These are phyloP conservation scores for Lasiodiplodia citricola DNA, from an alignment of 2,329 filamentous ascomycete species.

Conservation along the genomic window DNA sequence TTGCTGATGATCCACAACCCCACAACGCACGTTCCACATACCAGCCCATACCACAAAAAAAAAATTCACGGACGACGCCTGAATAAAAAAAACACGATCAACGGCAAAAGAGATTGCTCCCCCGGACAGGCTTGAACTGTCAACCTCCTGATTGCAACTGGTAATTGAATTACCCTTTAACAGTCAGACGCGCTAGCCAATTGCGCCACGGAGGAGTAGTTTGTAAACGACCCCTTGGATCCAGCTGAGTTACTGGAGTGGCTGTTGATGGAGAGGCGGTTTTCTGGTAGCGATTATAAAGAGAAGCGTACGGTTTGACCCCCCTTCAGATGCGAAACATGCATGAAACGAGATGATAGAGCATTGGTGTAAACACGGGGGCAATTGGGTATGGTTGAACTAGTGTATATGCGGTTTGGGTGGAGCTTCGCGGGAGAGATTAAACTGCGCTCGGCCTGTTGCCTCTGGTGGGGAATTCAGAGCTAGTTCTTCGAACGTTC, in stretches of 20 bases:
- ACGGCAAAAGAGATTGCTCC: constrained; percentile 6
- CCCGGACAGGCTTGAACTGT: constrained; percentile 26
- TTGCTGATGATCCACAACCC: not conserved
- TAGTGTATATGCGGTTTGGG: too few species aligned
- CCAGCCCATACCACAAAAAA: not conserved
- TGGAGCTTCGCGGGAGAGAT: too few species aligned
- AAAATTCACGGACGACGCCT: not conserved
- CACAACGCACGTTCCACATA: not conserved
- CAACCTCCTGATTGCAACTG: constrained; percentile 17
- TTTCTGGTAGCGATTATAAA: not conserved
- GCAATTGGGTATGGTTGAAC: too few species aligned
- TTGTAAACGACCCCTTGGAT: not conserved
- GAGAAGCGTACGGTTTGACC: not conserved
- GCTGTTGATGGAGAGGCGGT: not conserved
- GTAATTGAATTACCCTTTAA: constrained; percentile 41
- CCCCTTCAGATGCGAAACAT: too few species aligned
- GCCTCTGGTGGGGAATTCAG: too few species aligned
- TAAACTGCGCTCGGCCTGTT: too few species aligned
- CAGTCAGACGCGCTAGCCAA: constrained; percentile 67
- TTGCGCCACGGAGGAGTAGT: constrained; percentile 46
- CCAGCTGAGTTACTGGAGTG: not conserved
- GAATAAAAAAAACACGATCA: not conserved
- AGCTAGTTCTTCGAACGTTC: too few species aligned
- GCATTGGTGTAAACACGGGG: too few species aligned
- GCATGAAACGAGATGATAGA: too few species aligned